Base-by-base conservation (phyloP, 345 rosid species). In the Gossypium sturtianum region DNA sequence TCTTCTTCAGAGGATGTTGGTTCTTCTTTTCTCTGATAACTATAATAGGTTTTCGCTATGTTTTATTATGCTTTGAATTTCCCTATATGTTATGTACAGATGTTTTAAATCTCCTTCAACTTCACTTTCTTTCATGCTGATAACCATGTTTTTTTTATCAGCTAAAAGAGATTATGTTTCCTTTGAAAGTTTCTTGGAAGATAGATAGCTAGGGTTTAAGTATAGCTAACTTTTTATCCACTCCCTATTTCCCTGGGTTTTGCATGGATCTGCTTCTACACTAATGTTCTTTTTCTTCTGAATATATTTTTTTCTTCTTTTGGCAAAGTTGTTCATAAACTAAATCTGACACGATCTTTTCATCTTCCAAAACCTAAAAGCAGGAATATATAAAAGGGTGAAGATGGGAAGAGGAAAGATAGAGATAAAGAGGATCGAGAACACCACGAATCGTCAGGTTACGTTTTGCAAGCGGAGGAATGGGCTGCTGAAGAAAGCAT, bases 371-470 rank as follows among this genome's bases (percentile, higher is more conserved):
- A 38, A 52, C 56, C 56, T 52, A 52, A 52, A 52, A 52, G 7
- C 20, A 52, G 7, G 20, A 17, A 51, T 6, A 52, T 34, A 34
- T 34, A 34, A 5, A 34, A 34, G 41, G 60, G 11, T 29, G 17
- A 85, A 70, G 66, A 89, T 93, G 98, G 98, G 98, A 69, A 90
- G 98, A 85, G 98, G 98, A 75, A 93, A 93, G 90, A 93, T 93
- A 45, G 98, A 91, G 83, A 93, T 93, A 82, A 93, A 93, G 87
- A 89, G 98, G 90, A 91, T 93, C 25, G 98, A 93, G 85, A 93
- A 93, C 89, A 88, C 98, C 0, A 93, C 98, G 2, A 93, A 88
- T 73, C 88, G 98, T 8, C 98, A 93, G 76, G 98, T 93, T 52
- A 93, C 98, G 4, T 93, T 93, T 80, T 93, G 98, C 89, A 93